These are phyloP conservation scores for Coemansia aciculifera DNA, from an alignment of 192 early-diverging fungal genomes.

Conservation along the genomic window DNA sequence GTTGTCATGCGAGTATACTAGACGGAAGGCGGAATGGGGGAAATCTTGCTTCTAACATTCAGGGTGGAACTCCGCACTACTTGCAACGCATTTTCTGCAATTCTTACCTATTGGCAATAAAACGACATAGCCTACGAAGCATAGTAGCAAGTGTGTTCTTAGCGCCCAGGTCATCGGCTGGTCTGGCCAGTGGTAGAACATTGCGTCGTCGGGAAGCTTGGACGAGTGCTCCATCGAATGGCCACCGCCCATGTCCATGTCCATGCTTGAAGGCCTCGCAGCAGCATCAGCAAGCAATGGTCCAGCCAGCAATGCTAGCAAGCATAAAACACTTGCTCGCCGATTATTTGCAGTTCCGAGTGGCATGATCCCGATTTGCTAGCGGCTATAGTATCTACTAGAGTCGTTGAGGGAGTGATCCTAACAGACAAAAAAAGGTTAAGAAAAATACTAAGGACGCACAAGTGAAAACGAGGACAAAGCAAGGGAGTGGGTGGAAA, in stretches of 20 bases:
- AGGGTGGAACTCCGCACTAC: background rate
- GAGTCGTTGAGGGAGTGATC: background rate
- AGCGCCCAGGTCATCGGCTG: constrained; percentile 49
- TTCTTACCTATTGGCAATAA: constrained; percentile 49
- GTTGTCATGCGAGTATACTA: background rate
- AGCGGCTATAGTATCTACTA: background rate
- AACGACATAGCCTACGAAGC: constrained; percentile 30
- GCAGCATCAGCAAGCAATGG: background rate
- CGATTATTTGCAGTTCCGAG: background rate
- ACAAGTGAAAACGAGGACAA: background rate
- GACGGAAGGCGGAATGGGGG: background rate
- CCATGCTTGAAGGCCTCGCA: background rate
- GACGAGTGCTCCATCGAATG: constrained; percentile 9
- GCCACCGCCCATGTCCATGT: constrained; percentile 4
- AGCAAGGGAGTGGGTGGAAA: background rate
- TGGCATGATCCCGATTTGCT: background rate
- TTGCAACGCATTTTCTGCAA: background rate
- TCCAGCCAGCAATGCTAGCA: background rate
- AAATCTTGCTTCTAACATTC: background rate
- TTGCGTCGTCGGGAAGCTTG: constrained; percentile 38
- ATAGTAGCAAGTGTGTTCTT: constrained; percentile 35
- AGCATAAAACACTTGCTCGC: background rate
- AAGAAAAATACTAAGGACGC: background rate
- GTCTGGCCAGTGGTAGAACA: constrained; percentile 36
- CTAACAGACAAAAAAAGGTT: background rate